Evolutionary conservation across 768 basidiomycete genomes (phyloP).

Genomic region (Naganishia vaughanmartiniae): DNA sequence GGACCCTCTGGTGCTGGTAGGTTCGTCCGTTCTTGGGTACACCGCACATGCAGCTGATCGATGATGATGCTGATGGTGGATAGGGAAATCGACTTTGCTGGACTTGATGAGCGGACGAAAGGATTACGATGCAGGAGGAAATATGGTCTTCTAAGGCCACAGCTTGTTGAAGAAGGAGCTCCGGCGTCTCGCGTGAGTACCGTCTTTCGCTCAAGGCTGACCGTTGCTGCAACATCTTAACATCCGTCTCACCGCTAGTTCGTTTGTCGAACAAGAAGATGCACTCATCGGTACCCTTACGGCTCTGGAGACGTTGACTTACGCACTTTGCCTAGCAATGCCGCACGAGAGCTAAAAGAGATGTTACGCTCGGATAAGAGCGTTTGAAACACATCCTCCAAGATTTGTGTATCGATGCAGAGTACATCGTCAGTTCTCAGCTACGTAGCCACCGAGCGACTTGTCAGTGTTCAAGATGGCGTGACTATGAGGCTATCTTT

Average conservation of each 20-base stretch:
- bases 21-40: neutral
- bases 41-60: neutral
- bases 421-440: too few species aligned
- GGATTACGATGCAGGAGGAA: slow-evolving; percentile 1
- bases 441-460: too few species aligned
- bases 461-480: too few species aligned
- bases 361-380: too few species aligned
- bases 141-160: slow-evolving; percentile 5
- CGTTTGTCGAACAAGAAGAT: slow-evolving; percentile 65
- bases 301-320: slow-evolving; percentile 60
- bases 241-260: slow-evolving; percentile 21
- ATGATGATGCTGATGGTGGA: neutral
- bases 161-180: neutral
- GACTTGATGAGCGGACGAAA: slow-evolving; percentile 26
- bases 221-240: neutral
- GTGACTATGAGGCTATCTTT: too few species aligned
- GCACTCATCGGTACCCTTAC: slow-evolving; percentile 62
- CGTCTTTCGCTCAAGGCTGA: too few species aligned
- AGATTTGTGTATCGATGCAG: too few species aligned
- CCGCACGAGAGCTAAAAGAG: slow-evolving; percentile 54
- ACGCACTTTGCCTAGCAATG: slow-evolving; percentile 50
- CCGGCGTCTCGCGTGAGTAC: slow-evolving; percentile 13
- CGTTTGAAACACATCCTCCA: too few species aligned
- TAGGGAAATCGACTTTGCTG: slow-evolving; percentile 23
- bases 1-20: slow-evolving; percentile 8